Evolutionary conservation across 805 yeast species (phyloP), one percentile per base, ranked within the genome.

Genomic region (Yarrowia sp.): DNA sequence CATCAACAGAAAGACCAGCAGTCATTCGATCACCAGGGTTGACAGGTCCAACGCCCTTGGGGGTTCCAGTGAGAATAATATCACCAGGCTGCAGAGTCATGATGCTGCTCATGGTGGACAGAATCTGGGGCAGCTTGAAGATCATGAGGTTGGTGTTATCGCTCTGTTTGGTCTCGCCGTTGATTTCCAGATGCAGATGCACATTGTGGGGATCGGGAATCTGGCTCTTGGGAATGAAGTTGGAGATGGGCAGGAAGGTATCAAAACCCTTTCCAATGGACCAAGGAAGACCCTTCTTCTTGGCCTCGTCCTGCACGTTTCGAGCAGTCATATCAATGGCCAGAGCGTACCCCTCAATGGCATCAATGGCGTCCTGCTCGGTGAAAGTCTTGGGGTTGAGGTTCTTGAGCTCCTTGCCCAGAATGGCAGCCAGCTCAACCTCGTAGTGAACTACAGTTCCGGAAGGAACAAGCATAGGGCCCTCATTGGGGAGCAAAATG

Each of bases 261-360:
- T 95, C 99, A 75, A 92, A 93, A 0, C 99, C 99, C 74, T 95
- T 95, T 36, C 95, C 97, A 68, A 92, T 90, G 4, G 93, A 78
- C 99, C 99, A 95, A 4, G 99, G 99, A 62, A 93, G 80, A 0
- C 98, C 98, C 75, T 90, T 91, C 77, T 82, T 83, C 77, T 95
- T 95, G 38, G 97, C 97, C 71, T 86, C 97, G 72, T 89, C 92
- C 77, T 95, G 99, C 32, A 95, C 96, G 72, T 92, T 91, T 75
- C 99, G 84, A 0, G 97, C 98, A 8, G 99, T 95, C 82, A 95
- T 81, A 74, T 95, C 99, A 54, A 95, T 83, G 0, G 98, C 92
- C 67, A 95, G 79, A 0, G 96, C 89, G 71, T 92, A 91, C 12
- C 98, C 98, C 4, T 83, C 88, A 69, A 95, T 89, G 14, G 90